Evolutionary conservation across 305 asterid species (phyloP).

Genomic region (Plantago coronopus): DNA sequence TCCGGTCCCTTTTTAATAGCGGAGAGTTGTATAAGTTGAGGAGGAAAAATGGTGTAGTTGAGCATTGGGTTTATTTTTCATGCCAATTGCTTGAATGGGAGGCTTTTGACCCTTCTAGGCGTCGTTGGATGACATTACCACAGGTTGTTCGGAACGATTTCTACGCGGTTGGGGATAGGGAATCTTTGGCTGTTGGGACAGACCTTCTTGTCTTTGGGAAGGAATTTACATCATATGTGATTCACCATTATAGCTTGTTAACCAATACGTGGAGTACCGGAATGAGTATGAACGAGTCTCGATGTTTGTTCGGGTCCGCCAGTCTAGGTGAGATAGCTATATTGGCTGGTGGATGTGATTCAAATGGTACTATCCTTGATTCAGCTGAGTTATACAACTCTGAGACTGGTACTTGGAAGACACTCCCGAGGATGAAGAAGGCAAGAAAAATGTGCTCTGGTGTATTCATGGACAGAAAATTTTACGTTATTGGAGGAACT

Average conservation of each 20-base stretch:
- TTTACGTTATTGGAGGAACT: slow-evolving; percentile 75
- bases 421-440: slow-evolving; percentile 66
- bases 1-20: slow-evolving; percentile 56
- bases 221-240: slow-evolving; percentile 64
- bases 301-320: slow-evolving; percentile 91
- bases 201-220: slow-evolving; percentile 87
- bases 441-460: slow-evolving; percentile 88
- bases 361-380: slow-evolving; percentile 50
- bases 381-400: slow-evolving; percentile 84
- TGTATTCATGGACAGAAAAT: slow-evolving; percentile 79
- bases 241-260: slow-evolving; percentile 68
- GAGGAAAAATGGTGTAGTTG: slow-evolving; percentile 50
- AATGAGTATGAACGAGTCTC: slow-evolving; percentile 69
- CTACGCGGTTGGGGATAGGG: slow-evolving; percentile 72
- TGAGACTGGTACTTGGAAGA: slow-evolving; percentile 54
- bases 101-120: slow-evolving; percentile 78
- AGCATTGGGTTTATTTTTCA: slow-evolving; percentile 94
- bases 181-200: slow-evolving; percentile 93
- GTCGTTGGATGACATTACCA: slow-evolving; percentile 87
- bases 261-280: slow-evolving; percentile 82
- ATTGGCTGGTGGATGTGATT: slow-evolving; percentile 90
- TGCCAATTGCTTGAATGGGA: slow-evolving; percentile 93
- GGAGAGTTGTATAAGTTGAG: slow-evolving; percentile 71
- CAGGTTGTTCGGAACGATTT: slow-evolving; percentile 58
- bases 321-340: slow-evolving; percentile 76